These are phyloP conservation scores for Phaffia rhodozyma DNA, from an alignment of 1,284 basidiomycete species.

Conservation along the genomic window DNA sequence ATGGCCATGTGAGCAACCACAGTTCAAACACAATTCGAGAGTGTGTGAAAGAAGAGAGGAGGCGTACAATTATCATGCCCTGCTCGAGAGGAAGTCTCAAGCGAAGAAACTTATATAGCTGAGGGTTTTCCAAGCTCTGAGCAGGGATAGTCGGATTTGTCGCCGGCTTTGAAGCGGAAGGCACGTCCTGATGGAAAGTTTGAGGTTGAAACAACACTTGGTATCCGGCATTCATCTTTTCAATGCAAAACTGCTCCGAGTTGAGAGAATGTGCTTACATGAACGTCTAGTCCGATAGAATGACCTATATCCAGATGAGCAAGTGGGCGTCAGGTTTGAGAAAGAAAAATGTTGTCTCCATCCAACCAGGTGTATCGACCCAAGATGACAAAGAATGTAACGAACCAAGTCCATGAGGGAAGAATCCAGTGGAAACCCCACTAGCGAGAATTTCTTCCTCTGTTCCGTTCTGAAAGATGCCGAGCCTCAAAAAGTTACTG, in stretches of 20 bases:
- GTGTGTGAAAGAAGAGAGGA: constrained; percentile 5
- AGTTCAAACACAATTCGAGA: background rate
- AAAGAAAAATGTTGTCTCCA: background rate
- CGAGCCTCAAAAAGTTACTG: constrained; percentile 63
- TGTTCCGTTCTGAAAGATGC: constrained; percentile 57
- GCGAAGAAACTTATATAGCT: constrained; percentile 64
- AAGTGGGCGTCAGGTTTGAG: background rate
- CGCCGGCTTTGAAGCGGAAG: constrained; percentile 54
- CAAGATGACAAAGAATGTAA: background rate
- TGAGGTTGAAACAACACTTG: background rate
- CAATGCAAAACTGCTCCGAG: constrained; percentile 24
- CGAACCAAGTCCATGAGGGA: constrained; percentile 65
- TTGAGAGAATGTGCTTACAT: constrained; percentile 40
- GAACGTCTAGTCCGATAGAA: constrained; percentile 76
- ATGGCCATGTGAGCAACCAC: too few species aligned
- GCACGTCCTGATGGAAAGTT: constrained; percentile 40
- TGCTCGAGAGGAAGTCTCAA: constrained; percentile 55
- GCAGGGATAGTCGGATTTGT: constrained; percentile 23
- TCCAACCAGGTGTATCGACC: background rate
- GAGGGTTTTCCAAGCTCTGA: constrained; percentile 39
- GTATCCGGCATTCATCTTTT: too few species aligned
- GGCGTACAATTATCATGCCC: constrained; percentile 70
- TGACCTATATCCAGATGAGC: constrained; percentile 43
- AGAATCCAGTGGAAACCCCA: constrained; percentile 70
- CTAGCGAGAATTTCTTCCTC: constrained; percentile 58